phyloP scores from a whole-genome alignment of 192 early-diverging fungal species.

The Neocallimastix lanati region DNA sequence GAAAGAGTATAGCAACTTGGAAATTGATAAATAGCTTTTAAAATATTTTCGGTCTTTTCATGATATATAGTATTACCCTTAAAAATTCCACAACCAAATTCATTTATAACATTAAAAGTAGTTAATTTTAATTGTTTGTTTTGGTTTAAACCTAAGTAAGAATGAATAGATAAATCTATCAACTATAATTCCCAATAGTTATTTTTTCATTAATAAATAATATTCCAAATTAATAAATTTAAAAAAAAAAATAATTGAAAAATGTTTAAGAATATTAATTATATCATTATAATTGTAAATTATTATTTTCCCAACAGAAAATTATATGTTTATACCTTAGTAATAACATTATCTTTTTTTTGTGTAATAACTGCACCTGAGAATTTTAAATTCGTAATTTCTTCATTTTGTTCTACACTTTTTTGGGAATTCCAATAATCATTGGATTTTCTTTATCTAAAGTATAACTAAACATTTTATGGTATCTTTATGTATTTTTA shows the following conservation, averaged over 20 bases:
- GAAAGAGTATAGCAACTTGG: background rate
- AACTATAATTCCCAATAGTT: too few species aligned
- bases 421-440: background rate
- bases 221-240: too few species aligned
- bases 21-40: background rate
- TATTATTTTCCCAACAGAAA: too few species aligned
- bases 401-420: background rate
- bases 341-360: background rate
- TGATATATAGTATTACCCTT: background rate
- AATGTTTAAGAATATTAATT: too few species aligned
- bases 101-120: background rate
- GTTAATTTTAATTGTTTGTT: background rate
- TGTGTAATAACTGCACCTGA: background rate
- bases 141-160: background rate
- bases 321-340: background rate
- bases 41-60: background rate
- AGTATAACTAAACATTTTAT: background rate
- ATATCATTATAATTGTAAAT: too few species aligned
- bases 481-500: background rate
- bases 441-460: background rate
- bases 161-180: background rate
- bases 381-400: background rate
- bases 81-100: background rate
- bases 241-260: too few species aligned
- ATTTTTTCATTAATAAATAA: too few species aligned